Conservation (phyloP, 192 early-diverging fungal genomes). For the Backusella sp. region DNA sequence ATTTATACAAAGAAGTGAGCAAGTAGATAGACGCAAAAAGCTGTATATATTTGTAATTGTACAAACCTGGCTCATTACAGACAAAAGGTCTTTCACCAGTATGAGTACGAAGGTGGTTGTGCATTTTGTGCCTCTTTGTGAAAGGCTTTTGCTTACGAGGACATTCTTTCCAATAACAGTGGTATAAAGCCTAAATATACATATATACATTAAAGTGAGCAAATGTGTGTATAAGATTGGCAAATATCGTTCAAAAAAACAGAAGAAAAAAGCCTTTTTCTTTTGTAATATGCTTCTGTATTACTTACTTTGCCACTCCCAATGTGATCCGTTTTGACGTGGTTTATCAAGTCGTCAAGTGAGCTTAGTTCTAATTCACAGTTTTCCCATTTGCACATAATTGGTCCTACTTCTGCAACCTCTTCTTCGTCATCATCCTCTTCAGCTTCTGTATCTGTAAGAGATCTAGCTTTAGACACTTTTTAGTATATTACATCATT, state of each 20-base stretch:
- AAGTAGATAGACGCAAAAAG: neutral
- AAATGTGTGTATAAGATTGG: neutral
- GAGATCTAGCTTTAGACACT: neutral
- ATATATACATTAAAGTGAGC: neutral
- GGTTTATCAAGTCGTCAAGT: slow-evolving; percentile 49
- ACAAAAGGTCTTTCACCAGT: slow-evolving; percentile 77
- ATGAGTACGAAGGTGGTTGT: slow-evolving; percentile 72
- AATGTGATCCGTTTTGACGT: slow-evolving; percentile 54
- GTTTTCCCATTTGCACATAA: slow-evolving; percentile 51
- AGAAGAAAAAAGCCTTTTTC: neutral
- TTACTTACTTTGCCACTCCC: slow-evolving; percentile 57
- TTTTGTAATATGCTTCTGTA: neutral
- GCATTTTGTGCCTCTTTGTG: slow-evolving; percentile 69
- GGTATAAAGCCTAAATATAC: slow-evolving; percentile 42
- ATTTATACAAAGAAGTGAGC: neutral
- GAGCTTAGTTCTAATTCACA: slow-evolving; percentile 43
- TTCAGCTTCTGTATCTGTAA: slow-evolving; percentile 13
- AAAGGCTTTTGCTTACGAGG: slow-evolving; percentile 59
- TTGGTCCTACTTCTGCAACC: slow-evolving; percentile 18
- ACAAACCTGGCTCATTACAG: slow-evolving; percentile 49
- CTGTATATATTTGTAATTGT: neutral
- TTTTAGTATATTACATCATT: slow-evolving; percentile 4
- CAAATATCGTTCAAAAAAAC: neutral
- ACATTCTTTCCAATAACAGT: slow-evolving; percentile 53
- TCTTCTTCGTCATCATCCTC: slow-evolving; percentile 30